Conservation (phyloP, 2,329 filamentous ascomycete genomes). For the Penicillium psychrosexuale region DNA sequence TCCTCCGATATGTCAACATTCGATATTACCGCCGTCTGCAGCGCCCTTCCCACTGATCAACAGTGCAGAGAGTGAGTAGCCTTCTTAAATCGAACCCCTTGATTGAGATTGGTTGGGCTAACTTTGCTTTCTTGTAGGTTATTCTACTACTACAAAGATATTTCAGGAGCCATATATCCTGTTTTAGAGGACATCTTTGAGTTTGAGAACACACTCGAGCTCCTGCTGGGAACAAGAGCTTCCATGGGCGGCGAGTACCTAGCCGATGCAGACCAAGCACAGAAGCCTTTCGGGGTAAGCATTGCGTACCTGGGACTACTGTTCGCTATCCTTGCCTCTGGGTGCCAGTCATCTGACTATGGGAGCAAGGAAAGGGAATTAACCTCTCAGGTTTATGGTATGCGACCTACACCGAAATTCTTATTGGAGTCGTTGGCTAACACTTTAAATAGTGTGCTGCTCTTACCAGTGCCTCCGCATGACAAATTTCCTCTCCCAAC, state of each 20-base stretch:
- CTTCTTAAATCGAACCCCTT: neutral
- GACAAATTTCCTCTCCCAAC: constrained; percentile 62
- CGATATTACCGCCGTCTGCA: constrained; percentile 57
- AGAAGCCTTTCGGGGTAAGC: constrained; percentile 56
- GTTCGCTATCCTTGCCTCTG: constrained; percentile 62
- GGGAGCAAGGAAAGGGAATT: constrained; percentile 59
- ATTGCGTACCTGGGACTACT: constrained; percentile 59
- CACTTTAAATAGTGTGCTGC: constrained; percentile 52
- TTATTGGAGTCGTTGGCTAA: constrained; percentile 24
- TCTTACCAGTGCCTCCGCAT: constrained; percentile 63
- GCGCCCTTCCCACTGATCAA: constrained; percentile 56
- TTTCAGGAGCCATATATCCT: constrained; percentile 59
- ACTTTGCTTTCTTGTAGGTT: constrained; percentile 38
- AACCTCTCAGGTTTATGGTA: constrained; percentile 62
- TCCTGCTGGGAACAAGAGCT: constrained; percentile 53
- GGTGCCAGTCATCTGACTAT: constrained; percentile 58
- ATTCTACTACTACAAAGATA: constrained; percentile 57
- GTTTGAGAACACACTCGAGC: constrained; percentile 55
- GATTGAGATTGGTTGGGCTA: neutral
- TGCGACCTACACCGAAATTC: constrained; percentile 14
- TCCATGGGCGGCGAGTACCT: constrained; percentile 44
- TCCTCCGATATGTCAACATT: constrained; percentile 59
- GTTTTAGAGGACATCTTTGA: constrained; percentile 55
- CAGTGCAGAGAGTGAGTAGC: constrained; percentile 52
- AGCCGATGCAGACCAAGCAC: constrained; percentile 48